Percentiles rank a stretch among this genome's conserved stretches.
Evolutionary conservation across 192 early-diverging fungal species (phyloP).

Genomic region (Coemansia sp.): DNA sequence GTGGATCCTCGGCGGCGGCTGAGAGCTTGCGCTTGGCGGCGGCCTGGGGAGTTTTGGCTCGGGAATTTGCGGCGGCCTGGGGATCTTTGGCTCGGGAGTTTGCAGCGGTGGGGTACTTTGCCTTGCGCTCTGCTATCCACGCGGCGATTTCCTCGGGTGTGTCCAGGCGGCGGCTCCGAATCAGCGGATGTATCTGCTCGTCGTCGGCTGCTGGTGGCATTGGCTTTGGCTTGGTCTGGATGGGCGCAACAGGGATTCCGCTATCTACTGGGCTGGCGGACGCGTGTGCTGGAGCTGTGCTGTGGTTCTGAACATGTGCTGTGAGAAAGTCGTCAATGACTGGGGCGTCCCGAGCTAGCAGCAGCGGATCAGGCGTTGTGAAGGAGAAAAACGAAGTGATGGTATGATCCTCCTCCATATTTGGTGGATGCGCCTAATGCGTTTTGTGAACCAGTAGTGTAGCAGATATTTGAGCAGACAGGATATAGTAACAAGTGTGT

Average conservation of each 20-base stretch:
- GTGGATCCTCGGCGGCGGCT: background rate
- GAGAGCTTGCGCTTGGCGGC: conserved; percentile 16
- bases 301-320: conserved; percentile 8
- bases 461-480: background rate
- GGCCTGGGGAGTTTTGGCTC: background rate
- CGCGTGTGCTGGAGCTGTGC: background rate
- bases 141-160: conserved; percentile 72
- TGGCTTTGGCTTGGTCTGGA: background rate
- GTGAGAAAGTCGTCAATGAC: conserved; percentile 23
- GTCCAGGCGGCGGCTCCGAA: conserved; percentile 47
- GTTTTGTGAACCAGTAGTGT: conserved; percentile 1
- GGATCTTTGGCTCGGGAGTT: conserved; percentile 65
- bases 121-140: conserved; percentile 84
- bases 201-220: no score
- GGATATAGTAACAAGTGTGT: background rate
- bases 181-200: conserved; percentile 47
- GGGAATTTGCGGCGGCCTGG: background rate
- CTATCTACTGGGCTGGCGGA: background rate
- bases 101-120: conserved; percentile 71
- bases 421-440: background rate
- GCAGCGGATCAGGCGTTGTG: background rate
- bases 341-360: background rate
- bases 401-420: conserved; percentile 4
- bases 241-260: background rate
- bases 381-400: conserved; percentile 13